These are phyloP conservation scores for Pestalotiopsis sp. DNA, from an alignment of 2,329 filamentous ascomycete species.

Conservation along the genomic window DNA sequence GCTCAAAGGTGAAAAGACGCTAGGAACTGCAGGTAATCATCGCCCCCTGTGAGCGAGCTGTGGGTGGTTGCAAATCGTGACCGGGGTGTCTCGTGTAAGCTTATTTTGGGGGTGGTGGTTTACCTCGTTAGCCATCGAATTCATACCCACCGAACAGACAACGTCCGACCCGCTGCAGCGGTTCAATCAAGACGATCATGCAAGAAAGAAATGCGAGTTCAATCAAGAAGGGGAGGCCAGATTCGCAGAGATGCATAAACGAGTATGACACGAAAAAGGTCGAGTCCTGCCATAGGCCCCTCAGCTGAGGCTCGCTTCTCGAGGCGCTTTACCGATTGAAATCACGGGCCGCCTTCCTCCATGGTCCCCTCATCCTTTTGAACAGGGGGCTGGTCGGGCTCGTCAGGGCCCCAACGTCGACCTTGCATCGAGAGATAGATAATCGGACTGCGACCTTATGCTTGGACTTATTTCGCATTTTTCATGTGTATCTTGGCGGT, in stretches of 20 bases:
- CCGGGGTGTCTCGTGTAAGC: background rate
- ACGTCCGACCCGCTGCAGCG: background rate
- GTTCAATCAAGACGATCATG: slow-evolving; percentile 4
- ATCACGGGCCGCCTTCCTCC: slow-evolving; percentile 12
- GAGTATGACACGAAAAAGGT: background rate
- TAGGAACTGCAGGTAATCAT: background rate
- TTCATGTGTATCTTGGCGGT: too few species aligned
- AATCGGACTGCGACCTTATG: background rate
- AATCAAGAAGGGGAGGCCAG: background rate
- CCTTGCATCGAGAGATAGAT: background rate
- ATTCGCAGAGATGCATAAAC: background rate
- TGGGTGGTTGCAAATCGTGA: background rate
- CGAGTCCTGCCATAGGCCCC: background rate
- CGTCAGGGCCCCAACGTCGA: background rate
- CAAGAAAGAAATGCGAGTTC: background rate
- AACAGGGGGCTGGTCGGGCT: slow-evolving; percentile 8
- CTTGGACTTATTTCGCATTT: background rate
- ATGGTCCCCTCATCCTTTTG: background rate
- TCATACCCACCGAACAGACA: background rate
- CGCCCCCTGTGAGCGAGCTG: background rate
- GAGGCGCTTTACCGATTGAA: slow-evolving; percentile 2
- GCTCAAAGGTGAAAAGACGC: background rate
- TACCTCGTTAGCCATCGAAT: too few species aligned
- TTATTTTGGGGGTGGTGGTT: background rate
- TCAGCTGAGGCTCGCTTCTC: background rate